Base-by-base conservation (phyloP, 2,329 filamentous ascomycete species). In the Apiospora arundinis region DNA sequence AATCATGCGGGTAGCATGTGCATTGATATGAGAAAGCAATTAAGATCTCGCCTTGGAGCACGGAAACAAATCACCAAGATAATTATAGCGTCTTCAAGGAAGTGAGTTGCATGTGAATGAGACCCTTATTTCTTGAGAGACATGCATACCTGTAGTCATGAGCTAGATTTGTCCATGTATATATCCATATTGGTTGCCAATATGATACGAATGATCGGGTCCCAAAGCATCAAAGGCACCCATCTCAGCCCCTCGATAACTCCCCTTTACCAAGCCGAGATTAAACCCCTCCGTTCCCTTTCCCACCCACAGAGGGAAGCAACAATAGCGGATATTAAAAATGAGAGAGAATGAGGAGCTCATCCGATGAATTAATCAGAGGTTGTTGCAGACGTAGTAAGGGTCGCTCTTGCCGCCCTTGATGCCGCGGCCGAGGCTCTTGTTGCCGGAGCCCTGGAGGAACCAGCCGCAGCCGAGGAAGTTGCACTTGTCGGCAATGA, bases 401-500 rank as follows among this genome's bases (percentile, higher is more conserved):
- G 65, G 25, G 3, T 28, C 40, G 40, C 67, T 46, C 16, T 21
- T 9, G 1, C 44, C 44, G 23, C 16, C 28, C 42, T 32, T 21
- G 7, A 68, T 4, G 18, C 67, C 67, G 28, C 67, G 67, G 5
- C 67, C 67, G 18, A 49, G 48, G 67, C 16, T 23, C 67, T 52
- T 68, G 67, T 68, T 40, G 28, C 44, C 67, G 7, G 45, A 49
- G 44, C 67, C 45, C 67, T 68, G 44, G 2, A 52, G 45, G 45
- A 37, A 49, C 67, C 67, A 68, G 65, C 65, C 65, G 52, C 52
- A 60, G 52, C 28, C 28, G 52, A 7, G 18, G 28, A n/a, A 37
- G 52, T 2, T 3, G 52, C 52, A 60, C 52, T 37, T 4, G 28
- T 37, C 16, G 16, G 28, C 16, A 21, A 60, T 60, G 52, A 8